Conservation (phyloP, 441 rosid genomes). For the Erodium trifolium region DNA sequence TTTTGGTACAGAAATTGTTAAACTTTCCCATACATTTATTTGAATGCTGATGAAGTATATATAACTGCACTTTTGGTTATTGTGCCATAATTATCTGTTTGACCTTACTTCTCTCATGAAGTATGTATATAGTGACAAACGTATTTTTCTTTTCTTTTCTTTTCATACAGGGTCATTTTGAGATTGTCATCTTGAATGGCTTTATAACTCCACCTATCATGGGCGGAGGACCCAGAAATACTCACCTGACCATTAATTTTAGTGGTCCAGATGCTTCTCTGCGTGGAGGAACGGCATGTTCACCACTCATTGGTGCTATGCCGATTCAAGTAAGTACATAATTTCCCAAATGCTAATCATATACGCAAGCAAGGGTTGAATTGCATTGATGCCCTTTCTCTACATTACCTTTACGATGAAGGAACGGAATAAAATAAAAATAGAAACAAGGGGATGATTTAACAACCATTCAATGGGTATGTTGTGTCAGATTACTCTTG, state of each 20-base stretch:
- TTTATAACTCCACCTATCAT: not conserved
- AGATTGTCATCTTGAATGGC: not conserved
- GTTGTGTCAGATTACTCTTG: not conserved
- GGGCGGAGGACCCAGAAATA: not conserved
- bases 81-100: not conserved
- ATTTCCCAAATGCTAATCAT: not conserved
- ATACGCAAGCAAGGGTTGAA: not conserved
- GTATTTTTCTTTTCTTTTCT: not conserved
- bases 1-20: not conserved
- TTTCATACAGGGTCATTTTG: not conserved
- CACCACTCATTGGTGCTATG: constrained; percentile 3
- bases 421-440: no score
- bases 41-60: not conserved
- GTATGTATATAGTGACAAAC: not conserved
- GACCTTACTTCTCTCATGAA: constrained; percentile 2
- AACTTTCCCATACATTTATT: not conserved
- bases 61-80: not conserved
- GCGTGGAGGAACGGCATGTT: not conserved
- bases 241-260: not conserved
- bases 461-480: not conserved
- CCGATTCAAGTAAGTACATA: not conserved
- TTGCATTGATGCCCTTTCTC: not conserved
- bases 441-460: not conserved
- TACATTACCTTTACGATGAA: not conserved
- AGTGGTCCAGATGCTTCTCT: not conserved